These are phyloP conservation scores for Phlyctochytrium bullatum DNA, from an alignment of 192 early-diverging fungal species.

Conservation along the genomic window DNA sequence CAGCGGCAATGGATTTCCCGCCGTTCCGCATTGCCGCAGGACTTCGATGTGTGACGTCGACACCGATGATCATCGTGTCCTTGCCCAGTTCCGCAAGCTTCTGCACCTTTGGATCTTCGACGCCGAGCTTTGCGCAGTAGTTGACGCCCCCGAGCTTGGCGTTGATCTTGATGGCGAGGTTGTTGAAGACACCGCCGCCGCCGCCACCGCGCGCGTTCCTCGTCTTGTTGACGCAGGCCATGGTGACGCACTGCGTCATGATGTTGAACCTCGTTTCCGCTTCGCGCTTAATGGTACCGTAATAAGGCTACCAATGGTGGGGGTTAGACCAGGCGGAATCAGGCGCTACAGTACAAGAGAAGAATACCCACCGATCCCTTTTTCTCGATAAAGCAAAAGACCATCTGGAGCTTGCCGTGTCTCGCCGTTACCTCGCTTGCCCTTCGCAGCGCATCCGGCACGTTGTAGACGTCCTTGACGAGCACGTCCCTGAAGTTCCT, in stretches of 20 bases:
- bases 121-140: constrained; percentile 23
- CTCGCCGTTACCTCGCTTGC: no score
- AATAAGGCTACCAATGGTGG: no score
- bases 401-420: no score
- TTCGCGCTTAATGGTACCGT: constrained; percentile 77
- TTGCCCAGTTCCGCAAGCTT: constrained; percentile 3
- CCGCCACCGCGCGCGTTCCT: constrained; percentile 64
- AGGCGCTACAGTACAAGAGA: no score
- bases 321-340: no score
- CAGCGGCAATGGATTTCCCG: constrained; percentile 48
- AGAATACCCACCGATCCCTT: no score
- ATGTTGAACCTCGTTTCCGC: constrained; percentile 77
- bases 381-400: no score
- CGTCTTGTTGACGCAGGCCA: constrained; percentile 64
- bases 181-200: constrained; percentile 55
- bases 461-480: no score
- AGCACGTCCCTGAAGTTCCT: constrained; percentile 15
- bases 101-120: constrained; percentile 11
- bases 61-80: constrained; percentile 56
- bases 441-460: no score
- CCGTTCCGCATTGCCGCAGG: constrained; percentile 32
- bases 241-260: constrained; percentile 81
- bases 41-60: constrained; percentile 61
- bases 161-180: constrained; percentile 74
- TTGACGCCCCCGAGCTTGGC: constrained; percentile 63